Evolutionary conservation across 2,329 filamentous ascomycete species (phyloP), one percentile per base, ranked within the genome.

Genomic region (Epichloe coenophiala): DNA sequence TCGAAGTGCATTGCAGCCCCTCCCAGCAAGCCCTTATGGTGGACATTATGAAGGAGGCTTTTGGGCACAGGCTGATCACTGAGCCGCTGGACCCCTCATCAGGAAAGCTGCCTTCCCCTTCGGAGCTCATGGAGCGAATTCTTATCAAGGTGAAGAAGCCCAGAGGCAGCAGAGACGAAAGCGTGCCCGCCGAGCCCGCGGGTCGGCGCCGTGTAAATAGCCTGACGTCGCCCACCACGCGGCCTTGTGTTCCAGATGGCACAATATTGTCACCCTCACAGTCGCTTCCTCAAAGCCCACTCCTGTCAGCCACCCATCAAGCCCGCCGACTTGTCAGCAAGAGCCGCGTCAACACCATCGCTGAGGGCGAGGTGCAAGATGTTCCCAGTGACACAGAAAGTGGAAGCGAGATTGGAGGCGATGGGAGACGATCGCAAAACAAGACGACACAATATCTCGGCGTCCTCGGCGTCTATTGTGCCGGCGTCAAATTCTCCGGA

Each of bases 101-200:
- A 3, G 75, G 81, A 55, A 76, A 78, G 52, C 76, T 97, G 12
- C 93, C 93, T 0, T 86, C 88, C 1, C 93, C 93, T 0, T 86
- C 93, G 45, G 83, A 96, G 58, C 74, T 98, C 45, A 86, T 84
- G 69, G 75, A 85, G 59, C 83, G 83, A 41, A 88, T 97, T 51
- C 72, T 98, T 51, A 84, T 97, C 73, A 98, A 98, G 66, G 93
- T 96, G 55, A 98, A 97, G 68, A 85, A 86, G 57, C 82, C 87
- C 12, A 42, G 49, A 42, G 67, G 70, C 31, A 67, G 63, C 52
- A 67, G 66, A 47, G 67, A 70, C 17, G 73, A 75, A 45, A 58
- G 67, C 39, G 47, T 59, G 1, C 46, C 56, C 17, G 57, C 58
- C 11, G 66, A 69, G 44, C 54, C 60, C 9, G 59, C 66, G 8